These are phyloP conservation scores for Penicillium goetzii DNA, from an alignment of 495 filamentous ascomycete genomes.

Conservation along the genomic window DNA sequence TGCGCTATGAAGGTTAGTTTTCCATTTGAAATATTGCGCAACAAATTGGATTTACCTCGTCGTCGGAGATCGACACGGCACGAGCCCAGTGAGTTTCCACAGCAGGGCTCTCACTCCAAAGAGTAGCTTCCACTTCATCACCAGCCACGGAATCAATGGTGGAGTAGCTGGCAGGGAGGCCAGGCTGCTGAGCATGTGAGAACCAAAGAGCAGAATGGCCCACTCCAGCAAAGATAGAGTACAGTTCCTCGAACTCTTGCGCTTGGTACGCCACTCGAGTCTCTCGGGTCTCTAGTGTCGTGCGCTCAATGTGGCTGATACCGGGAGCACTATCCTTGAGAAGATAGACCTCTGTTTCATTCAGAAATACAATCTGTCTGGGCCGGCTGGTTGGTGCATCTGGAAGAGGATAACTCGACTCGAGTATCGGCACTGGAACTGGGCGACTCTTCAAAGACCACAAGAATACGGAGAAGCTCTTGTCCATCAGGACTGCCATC, in stretches of 20 bases:
- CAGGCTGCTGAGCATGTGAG: constrained; percentile 36
- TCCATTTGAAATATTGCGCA: not conserved
- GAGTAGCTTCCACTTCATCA: constrained; percentile 24
- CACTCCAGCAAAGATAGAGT: constrained; percentile 44
- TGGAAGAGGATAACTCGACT: constrained; percentile 51
- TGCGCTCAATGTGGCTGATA: constrained; percentile 41
- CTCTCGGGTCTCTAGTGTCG: constrained; percentile 41
- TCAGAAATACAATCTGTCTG: constrained; percentile 48
- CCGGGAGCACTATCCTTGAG: constrained; percentile 42
- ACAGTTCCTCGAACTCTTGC: constrained; percentile 41
- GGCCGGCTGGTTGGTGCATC: constrained; percentile 39
- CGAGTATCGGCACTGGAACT: constrained; percentile 48
- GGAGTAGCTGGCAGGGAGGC: constrained; percentile 38
- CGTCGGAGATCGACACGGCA: constrained; percentile 42
- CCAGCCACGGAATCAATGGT: constrained; percentile 25
- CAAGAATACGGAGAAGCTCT: constrained; percentile 64
- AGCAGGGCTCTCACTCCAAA: constrained; percentile 40
- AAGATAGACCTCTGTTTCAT: constrained; percentile 50
- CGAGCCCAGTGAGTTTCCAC: constrained; percentile 48
- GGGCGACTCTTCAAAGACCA: constrained; percentile 61
- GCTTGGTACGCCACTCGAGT: constrained; percentile 39
- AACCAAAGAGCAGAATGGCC: constrained; percentile 48
- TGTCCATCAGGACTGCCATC: constrained; percentile 72
- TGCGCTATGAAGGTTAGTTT: constrained; percentile 34
- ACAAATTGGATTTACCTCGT: constrained; percentile 34